phyloP scores from a whole-genome alignment of 75 land plant genomes.

The Sequoiadendron giganteum region DNA sequence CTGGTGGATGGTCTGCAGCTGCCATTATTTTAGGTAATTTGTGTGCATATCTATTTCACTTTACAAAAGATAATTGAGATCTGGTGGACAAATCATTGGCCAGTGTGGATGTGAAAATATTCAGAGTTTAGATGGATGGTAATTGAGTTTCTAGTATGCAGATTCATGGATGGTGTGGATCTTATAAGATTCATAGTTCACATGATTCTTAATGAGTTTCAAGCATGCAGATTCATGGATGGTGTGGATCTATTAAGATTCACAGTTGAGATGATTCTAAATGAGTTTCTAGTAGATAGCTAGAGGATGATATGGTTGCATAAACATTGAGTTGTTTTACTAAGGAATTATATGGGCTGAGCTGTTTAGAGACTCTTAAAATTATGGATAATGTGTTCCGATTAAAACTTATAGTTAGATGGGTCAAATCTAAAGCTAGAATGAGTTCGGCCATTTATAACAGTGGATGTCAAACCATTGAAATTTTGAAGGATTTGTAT shows the following conservation, averaged over 20 bases:
- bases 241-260: too few species aligned
- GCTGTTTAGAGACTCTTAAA: not conserved
- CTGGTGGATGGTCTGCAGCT: conserved; percentile 86
- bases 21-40: conserved; percentile 66
- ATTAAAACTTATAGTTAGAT: not conserved
- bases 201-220: too few species aligned
- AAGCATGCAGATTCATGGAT: too few species aligned
- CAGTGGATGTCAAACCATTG: not conserved
- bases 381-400: too few species aligned
- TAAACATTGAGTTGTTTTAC: not conserved
- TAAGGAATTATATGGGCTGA: not conserved
- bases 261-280: conserved; percentile 16
- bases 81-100: not conserved
- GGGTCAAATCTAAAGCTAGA: not conserved
- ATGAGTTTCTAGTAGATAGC: too few species aligned
- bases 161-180: too few species aligned
- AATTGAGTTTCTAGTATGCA: conserved; percentile 2
- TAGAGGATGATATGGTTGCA: not conserved
- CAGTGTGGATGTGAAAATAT: not conserved
- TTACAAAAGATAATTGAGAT: not conserved
- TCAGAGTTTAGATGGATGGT: not conserved
- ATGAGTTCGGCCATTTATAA: not conserved
- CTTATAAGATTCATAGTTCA: too few species aligned
- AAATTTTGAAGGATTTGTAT: not conserved
- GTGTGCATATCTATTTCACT: not conserved